phyloP scores from a whole-genome alignment of 2,329 filamentous ascomycete species.

The Lasiodiplodia sp. region DNA sequence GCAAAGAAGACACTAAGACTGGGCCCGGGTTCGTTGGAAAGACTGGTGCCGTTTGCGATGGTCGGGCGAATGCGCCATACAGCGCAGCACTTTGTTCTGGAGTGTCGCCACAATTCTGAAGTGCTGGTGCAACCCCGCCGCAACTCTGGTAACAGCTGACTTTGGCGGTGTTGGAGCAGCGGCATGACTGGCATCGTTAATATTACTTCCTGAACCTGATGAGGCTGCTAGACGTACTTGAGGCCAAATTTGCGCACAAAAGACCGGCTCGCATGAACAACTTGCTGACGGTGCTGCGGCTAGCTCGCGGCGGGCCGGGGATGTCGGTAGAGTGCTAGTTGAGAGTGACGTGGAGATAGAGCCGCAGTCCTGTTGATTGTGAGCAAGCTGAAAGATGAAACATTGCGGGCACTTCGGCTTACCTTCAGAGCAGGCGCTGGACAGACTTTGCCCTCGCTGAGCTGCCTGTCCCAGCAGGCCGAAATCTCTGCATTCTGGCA shows the following conservation, averaged over 20 bases:
- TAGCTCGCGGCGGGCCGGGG: neutral
- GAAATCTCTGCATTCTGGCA: constrained; percentile 1
- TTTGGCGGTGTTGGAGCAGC: constrained; percentile 5
- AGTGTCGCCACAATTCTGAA: constrained; percentile 12
- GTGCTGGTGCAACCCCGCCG: neutral
- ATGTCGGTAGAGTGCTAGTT: neutral
- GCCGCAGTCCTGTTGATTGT: constrained; percentile 3
- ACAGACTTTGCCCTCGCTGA: neutral
- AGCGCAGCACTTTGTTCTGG: constrained; percentile 1
- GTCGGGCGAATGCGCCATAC: neutral
- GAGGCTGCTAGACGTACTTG: neutral
- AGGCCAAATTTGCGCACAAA: constrained; percentile 15
- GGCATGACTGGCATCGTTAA: constrained; percentile 6
- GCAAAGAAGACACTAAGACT: neutral
- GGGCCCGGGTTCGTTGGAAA: neutral
- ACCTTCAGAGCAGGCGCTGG: constrained; percentile 10
- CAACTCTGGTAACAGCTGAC: constrained; percentile 1
- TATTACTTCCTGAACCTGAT: too few species aligned
- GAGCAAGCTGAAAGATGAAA: neutral
- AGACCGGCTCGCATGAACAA: neutral
- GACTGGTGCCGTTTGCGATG: neutral
- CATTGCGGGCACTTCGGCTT: neutral
- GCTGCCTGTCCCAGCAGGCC: neutral
- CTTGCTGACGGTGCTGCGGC: neutral
- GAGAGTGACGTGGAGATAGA: neutral